Base-by-base conservation (phyloP, 148 eudicot species). In the Nepenthes gracilis region DNA sequence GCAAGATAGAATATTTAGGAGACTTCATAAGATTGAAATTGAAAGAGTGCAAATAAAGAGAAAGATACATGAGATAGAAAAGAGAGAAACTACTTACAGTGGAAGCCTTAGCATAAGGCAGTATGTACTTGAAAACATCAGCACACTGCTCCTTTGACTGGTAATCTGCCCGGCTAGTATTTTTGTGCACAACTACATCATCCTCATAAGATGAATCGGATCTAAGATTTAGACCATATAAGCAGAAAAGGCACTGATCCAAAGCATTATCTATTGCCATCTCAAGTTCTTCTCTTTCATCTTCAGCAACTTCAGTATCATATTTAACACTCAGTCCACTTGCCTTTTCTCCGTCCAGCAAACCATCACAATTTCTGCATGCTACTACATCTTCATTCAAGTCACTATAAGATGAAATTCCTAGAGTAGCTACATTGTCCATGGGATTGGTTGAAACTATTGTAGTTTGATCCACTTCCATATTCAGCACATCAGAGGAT, bases 121-220 rank as follows among this genome's bases (percentile, higher is more conserved):
- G 79, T 72, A 93, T 86, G 70, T 93, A 93, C 71, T 81, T 86
- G 72, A 93, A 93, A 58, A 93, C 99, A 72, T 93, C 96, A 67
- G 96, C 96, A 77, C 99, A 93, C 76, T 93, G 99, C 76, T 93
- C 99, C 69, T 89, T 93, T 10, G 96, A 84, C 81, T 93, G 99
- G 74, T 93, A 93, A 72, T 93, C 96, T 58, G 89, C 92, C 56
- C 83, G 87, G 71, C 89, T 82, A 57, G 96, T 81, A 68, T 93
- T 93, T 77, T 76, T 86, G 73, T 93, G 99, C 67, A 67, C 66
- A 52, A 76, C 81, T 53, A 93, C 67, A 67, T 93, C 99, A 53
- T 89, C 97, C 75, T 93, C 95, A 61, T 78, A 82, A 43, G 80
- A 77, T 43, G 96, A 79, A 73, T 93, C 99, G 10, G 89, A 84